Evolutionary conservation across 2,329 filamentous ascomycete species (phyloP).

Genomic region (Lasiodiplodia theobromae): DNA sequence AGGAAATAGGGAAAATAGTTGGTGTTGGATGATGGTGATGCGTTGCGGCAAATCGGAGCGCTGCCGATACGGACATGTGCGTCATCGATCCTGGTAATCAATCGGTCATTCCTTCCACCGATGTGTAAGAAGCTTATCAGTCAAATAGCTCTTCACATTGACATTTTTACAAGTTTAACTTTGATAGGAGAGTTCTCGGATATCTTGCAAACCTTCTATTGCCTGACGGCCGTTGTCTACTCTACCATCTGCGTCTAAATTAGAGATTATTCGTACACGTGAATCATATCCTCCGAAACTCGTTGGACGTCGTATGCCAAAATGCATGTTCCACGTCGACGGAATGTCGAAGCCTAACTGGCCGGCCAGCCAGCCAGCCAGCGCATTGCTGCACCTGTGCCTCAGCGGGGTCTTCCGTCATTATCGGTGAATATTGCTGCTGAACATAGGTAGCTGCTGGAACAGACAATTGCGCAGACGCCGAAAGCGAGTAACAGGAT

Average conservation of each 20-base stretch:
- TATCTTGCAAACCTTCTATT: background rate
- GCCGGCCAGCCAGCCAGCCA: background rate
- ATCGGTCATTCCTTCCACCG: conserved; percentile 22
- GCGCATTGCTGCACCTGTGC: background rate
- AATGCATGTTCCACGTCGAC: background rate
- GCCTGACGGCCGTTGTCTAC: background rate
- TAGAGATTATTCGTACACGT: conserved; percentile 9
- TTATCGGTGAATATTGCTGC: background rate
- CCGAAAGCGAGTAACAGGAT: background rate
- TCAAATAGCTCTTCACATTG: background rate
- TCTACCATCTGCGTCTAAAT: conserved; percentile 8
- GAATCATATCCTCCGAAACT: background rate
- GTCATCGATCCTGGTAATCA: conserved; percentile 20
- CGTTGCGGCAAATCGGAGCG: background rate
- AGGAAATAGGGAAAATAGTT: background rate
- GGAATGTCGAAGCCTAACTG: background rate
- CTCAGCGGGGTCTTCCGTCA: background rate
- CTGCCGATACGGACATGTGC: conserved; percentile 11
- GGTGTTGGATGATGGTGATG: background rate
- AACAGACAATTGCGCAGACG: background rate
- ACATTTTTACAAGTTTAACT: background rate
- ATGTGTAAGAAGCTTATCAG: background rate
- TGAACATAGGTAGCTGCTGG: background rate
- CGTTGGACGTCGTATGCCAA: background rate
- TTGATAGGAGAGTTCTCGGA: background rate